Conservation (phyloP, 2,329 filamentous ascomycete genomes). For the Chrysoporthe cubensis region DNA sequence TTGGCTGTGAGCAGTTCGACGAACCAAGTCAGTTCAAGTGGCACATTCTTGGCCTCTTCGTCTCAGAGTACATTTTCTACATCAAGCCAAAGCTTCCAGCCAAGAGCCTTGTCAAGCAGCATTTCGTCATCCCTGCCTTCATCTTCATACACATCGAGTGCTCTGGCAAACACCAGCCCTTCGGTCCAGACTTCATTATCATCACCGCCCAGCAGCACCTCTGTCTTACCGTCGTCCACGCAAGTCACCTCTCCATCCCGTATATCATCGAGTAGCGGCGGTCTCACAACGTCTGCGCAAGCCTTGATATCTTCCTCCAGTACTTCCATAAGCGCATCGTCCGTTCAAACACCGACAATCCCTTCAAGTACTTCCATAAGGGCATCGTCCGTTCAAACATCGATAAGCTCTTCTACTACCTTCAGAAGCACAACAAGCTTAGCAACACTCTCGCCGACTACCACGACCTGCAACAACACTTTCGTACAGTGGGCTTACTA, state of each 20-base stretch:
- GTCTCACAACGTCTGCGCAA: background rate
- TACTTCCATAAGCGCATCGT: background rate
- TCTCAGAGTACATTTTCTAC: background rate
- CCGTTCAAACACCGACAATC: too few species aligned
- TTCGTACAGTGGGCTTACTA: constrained; percentile 9
- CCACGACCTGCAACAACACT: background rate
- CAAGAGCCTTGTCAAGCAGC: background rate
- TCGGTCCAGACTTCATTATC: background rate
- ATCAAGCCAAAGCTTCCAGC: background rate
- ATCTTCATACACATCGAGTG: background rate
- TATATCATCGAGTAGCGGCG: background rate
- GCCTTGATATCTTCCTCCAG: background rate
- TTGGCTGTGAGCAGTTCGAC: background rate
- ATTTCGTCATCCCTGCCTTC: too few species aligned
- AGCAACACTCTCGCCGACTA: background rate
- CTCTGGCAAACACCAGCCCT: background rate
- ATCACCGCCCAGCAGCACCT: background rate
- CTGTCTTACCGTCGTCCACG: background rate
- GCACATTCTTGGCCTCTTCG: background rate
- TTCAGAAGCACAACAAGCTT: background rate
- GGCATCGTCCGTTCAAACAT: background rate
- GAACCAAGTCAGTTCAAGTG: background rate
- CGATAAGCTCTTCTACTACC: background rate
- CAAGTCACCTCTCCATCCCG: background rate
- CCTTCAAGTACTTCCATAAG: background rate